These are phyloP conservation scores for Cryoendolithus antarcticus DNA, from an alignment of 2,329 filamentous ascomycete species.

Conservation along the genomic window DNA sequence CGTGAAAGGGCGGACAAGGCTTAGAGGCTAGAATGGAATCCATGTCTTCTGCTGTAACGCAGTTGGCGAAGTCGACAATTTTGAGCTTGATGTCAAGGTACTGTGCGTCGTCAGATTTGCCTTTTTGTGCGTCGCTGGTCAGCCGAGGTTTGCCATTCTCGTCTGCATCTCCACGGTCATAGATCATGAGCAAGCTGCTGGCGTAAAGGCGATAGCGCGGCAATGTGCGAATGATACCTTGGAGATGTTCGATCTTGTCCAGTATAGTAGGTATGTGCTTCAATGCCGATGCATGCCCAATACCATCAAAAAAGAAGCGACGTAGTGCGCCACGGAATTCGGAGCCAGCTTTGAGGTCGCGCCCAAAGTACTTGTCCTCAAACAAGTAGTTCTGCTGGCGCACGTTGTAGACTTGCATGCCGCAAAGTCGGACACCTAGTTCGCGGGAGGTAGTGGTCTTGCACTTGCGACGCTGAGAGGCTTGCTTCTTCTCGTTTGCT, in stretches of 20 bases:
- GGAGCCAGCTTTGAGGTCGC: conserved; percentile 69
- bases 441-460: conserved; percentile 81
- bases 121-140: not conserved
- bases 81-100: conserved; percentile 64
- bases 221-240: conserved; percentile 67
- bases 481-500: conserved; percentile 80
- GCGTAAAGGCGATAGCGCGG: conserved; percentile 90
- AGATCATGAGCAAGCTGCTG: conserved; percentile 86
- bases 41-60: conserved; percentile 74
- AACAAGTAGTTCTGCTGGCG: conserved; percentile 75
- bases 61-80: conserved; percentile 97
- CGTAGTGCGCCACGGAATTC: conserved; percentile 84
- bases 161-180: conserved; percentile 65
- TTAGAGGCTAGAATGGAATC: conserved; percentile 27
- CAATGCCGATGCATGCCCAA: conserved; percentile 65
- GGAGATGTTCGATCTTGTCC: conserved; percentile 69
- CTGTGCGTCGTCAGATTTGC: conserved; percentile 6
- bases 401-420: conserved; percentile 91
- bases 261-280: conserved; percentile 81
- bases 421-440: conserved; percentile 85
- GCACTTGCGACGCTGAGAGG: conserved; percentile 87
- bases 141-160: conserved; percentile 31
- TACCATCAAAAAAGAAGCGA: conserved; percentile 81
- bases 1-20: conserved; percentile 68
- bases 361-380: conserved; percentile 94